phyloP scores from a whole-genome alignment of 176 grass and related monocot genomes.

The Metroxylon sagu region DNA sequence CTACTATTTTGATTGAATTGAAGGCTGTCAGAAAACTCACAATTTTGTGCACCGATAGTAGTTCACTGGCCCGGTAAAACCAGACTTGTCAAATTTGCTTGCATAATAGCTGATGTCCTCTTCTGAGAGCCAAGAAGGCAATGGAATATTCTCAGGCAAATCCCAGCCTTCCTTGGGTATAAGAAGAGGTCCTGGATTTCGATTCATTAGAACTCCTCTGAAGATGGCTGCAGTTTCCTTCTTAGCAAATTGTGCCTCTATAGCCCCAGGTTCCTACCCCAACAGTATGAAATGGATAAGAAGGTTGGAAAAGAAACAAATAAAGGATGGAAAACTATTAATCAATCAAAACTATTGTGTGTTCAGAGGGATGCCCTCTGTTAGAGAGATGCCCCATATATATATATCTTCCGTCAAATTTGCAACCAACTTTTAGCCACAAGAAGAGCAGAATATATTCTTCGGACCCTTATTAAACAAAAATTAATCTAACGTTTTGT shows the following conservation, averaged over 20 bases:
- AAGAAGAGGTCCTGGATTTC: background rate
- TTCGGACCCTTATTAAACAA: too few species aligned
- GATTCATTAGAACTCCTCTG: slow-evolving; percentile 7
- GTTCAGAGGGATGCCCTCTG: too few species aligned
- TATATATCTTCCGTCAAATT: too few species aligned
- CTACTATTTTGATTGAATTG: too few species aligned
- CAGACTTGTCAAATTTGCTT: slow-evolving; percentile 19
- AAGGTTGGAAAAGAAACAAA: too few species aligned
- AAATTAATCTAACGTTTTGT: too few species aligned
- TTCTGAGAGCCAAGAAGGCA: slow-evolving; percentile 21
- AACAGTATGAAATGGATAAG: too few species aligned
- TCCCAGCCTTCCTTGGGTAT: slow-evolving; percentile 4
- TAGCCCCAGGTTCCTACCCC: slow-evolving; percentile 13
- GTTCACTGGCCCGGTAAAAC: slow-evolving; percentile 17
- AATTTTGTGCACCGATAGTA: slow-evolving; percentile 13
- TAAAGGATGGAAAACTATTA: too few species aligned
- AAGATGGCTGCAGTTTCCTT: slow-evolving; percentile 5
- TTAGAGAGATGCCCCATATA: too few species aligned
- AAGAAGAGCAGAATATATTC: too few species aligned
- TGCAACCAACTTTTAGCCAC: too few species aligned
- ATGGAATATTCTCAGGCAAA: background rate
- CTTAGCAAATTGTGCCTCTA: slow-evolving; percentile 14
- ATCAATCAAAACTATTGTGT: too few species aligned
- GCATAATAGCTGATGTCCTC: slow-evolving; percentile 16
- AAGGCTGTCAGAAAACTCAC: slow-evolving; percentile 3